Conservation (phyloP, 495 filamentous ascomycete species). For the Choiromyces venosus region DNA sequence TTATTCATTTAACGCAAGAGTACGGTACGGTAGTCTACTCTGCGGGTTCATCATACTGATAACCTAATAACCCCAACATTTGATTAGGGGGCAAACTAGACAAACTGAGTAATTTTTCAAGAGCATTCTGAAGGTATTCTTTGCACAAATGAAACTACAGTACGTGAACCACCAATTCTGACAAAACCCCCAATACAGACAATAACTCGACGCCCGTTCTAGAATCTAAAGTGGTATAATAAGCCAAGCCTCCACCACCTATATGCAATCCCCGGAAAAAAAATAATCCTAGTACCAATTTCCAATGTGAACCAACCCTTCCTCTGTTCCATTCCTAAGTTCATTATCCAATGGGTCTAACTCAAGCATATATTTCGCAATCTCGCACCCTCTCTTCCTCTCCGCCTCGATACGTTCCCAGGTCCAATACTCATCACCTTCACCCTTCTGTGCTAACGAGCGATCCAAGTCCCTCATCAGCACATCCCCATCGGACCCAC, state of each 20-base stretch:
- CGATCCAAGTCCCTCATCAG: slow-evolving; percentile 50
- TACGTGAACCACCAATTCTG: not conserved
- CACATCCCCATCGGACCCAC: slow-evolving; percentile 63
- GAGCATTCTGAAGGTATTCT: not conserved
- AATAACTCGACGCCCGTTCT: not conserved
- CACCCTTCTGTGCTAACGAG: slow-evolving; percentile 39
- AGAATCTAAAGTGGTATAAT: not conserved
- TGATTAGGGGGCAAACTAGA: not conserved
- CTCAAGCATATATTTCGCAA: slow-evolving; percentile 51
- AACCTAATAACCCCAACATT: not conserved
- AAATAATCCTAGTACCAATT: slow-evolving; percentile 30
- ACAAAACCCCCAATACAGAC: not conserved
- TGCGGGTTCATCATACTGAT: not conserved
- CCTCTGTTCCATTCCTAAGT: slow-evolving; percentile 44
- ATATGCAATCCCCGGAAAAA: not conserved
- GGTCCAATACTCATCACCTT: slow-evolving; percentile 47
- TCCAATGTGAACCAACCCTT: slow-evolving; percentile 43
- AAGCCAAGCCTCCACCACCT: not conserved
- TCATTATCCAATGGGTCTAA: slow-evolving; percentile 50
- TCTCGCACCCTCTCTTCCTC: slow-evolving; percentile 51
- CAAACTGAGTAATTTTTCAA: not conserved
- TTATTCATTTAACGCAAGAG: not conserved
- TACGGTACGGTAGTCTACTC: not conserved
- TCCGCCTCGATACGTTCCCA: slow-evolving; percentile 57
- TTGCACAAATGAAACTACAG: not conserved